Conservation (phyloP, 768 basidiomycete genomes). For the Leucocoprinus leucothites region DNA sequence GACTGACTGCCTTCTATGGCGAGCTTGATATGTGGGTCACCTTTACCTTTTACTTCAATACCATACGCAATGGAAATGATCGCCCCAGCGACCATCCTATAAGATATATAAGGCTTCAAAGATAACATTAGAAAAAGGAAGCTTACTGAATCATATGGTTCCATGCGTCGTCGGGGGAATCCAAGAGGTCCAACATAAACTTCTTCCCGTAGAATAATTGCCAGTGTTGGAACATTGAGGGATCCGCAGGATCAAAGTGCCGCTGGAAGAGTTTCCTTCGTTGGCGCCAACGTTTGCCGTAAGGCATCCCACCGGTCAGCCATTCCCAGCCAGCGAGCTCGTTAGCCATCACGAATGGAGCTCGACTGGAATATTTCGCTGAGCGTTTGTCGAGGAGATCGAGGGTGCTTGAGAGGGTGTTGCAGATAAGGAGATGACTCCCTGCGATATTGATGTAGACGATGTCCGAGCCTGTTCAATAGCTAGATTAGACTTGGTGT, state of each 20-base stretch:
- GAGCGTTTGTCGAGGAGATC: slow-evolving; percentile 58
- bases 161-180: too few relatives aligned
- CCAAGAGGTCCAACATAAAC: too few relatives aligned
- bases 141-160: too few relatives aligned
- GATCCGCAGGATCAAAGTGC: too few relatives aligned
- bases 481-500: too few relatives aligned
- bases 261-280: too few relatives aligned
- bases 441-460: slow-evolving; percentile 50
- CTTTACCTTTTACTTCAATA: neutral
- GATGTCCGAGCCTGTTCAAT: slow-evolving; percentile 28
- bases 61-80: neutral
- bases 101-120: too few relatives aligned
- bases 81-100: too few relatives aligned
- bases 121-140: too few relatives aligned
- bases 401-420: slow-evolving; percentile 36
- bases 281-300: neutral
- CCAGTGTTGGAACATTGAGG: too few relatives aligned
- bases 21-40: neutral
- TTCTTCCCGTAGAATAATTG: too few relatives aligned
- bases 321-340: neutral
- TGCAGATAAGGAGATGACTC: slow-evolving; percentile 33
- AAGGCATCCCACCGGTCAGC: neutral
- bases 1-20: neutral
- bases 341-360: neutral
- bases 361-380: slow-evolving; percentile 51